A percentile compares a stretch with the other conserved stretches of the same genome.
phyloP scores from a whole-genome alignment of 2,329 filamentous ascomycete genomes.

The Ophiognomonia clavigignenti-juglandacearum region DNA sequence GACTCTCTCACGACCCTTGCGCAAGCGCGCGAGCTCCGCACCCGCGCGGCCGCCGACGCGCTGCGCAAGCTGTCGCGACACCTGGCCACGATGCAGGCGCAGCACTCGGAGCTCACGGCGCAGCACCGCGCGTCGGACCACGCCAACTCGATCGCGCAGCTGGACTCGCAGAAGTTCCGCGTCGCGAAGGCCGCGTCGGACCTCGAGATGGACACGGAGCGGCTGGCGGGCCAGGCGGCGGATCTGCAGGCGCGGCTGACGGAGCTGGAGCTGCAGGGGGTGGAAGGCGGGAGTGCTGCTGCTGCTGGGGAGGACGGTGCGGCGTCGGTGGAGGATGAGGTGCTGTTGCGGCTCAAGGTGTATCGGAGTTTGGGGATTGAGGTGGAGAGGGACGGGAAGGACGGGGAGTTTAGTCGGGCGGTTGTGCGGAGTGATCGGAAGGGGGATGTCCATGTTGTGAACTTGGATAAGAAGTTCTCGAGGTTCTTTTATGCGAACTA shows the following conservation, averaged over 20 bases:
- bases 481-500: constrained; percentile 92
- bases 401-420: constrained; percentile 79
- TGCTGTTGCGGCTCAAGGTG: constrained; percentile 75
- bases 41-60: constrained; percentile 62
- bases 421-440: constrained; percentile 80
- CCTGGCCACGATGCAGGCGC: constrained; percentile 67
- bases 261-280: constrained; percentile 80
- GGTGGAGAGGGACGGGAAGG: constrained; percentile 67
- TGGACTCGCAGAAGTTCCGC: constrained; percentile 92
- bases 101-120: constrained; percentile 71
- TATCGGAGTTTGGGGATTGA: constrained; percentile 91
- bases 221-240: constrained; percentile 73
- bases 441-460: constrained; percentile 91
- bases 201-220: constrained; percentile 89
- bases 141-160: constrained; percentile 75
- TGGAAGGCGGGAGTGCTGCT: constrained; percentile 74
- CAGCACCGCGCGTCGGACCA: constrained; percentile 75
- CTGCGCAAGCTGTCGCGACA: constrained; percentile 71
- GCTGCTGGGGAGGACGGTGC: constrained; percentile 23
- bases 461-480: constrained; percentile 89
- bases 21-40: constrained; percentile 73
- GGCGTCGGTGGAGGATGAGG: constrained; percentile 54
- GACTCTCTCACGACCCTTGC: constrained; percentile 81
- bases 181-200: constrained; percentile 88
- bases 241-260: constrained; percentile 70